Evolutionary conservation across 768 basidiomycete genomes (phyloP), one percentile per base, ranked within the genome.

Genomic region (Mycena pura): DNA sequence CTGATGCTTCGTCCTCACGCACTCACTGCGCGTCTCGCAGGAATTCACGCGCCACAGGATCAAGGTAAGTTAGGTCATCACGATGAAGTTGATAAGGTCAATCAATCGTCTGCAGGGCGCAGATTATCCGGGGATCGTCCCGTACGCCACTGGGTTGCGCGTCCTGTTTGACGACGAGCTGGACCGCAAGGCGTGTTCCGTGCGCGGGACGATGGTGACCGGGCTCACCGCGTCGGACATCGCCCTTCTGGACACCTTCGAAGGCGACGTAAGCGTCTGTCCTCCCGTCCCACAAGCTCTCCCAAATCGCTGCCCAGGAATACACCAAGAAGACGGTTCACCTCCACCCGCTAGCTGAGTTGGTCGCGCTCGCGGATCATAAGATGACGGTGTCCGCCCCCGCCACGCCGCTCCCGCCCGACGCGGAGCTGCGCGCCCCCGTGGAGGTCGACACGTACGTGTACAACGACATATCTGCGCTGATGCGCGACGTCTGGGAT

Each of bases 101-200:
- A n/a, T n/a, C 24, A 45, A 59, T 6, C 21, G 19, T 13, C 4
- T 27, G 29, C 57, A 91, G 89, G 57, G 68, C 40, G 87, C 80
- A 40, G 93, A 95, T 69, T 98, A 96, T 69, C 96, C 96, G 0
- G 96, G 88, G 0, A 81, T 97, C 24, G 70, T 96, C 11, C 86
- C 91, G 1, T 84, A 83, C 53, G 73, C 77, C 5, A 74, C 78
- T 57, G 85, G 86, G 39, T n/a, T n/a, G n/a, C 69, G 76, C 38
- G 64, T 60, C 2, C 70, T 91, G 11, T 81, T 89, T 34, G 70
- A 78, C 4, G 74, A 76, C 11, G 80, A 85, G 7, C 76, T 93
- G n/a, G 69, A 70, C 2, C 72, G 65, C 1, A 88, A 91, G 48
- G 91, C 95, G 47, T 80, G 79, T 43, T 85, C 79, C 19, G 93